These are phyloP conservation scores for Letharia lupina DNA, from an alignment of 495 filamentous ascomycete species.

Conservation along the genomic window DNA sequence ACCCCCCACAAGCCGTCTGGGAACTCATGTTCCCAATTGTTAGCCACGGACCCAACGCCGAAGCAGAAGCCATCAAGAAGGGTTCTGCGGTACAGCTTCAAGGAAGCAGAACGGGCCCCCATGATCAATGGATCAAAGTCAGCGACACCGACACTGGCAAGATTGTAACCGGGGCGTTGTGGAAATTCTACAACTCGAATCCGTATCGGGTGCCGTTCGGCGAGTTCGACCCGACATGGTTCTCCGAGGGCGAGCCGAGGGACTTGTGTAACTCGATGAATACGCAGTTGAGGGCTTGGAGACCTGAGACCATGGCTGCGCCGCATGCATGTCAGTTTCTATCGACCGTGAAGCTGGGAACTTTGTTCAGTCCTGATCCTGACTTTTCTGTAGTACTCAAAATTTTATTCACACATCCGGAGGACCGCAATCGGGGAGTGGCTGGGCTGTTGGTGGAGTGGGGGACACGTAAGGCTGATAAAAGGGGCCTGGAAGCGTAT, in stretches of 20 bases:
- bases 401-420: background rate
- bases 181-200: slow-evolving; percentile 1
- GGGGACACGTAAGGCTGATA: background rate
- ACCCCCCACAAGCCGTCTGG: background rate
- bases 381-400: background rate
- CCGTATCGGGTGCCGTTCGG: background rate
- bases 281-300: background rate
- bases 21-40: background rate
- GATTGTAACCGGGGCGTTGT: background rate
- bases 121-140: background rate
- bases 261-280: background rate
- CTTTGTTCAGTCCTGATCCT: background rate
- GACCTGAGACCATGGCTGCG: background rate
- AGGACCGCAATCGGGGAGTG: background rate
- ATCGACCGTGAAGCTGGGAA: background rate
- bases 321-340: background rate
- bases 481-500: background rate
- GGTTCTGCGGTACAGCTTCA: background rate
- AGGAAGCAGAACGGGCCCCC: background rate
- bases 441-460: background rate
- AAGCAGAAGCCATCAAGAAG: background rate
- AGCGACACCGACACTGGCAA: background rate
- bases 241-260: background rate
- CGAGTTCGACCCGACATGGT: background rate
- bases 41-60: background rate